A percentile compares a stretch with the other conserved stretches of the same genome.
Evolutionary conservation across 345 rosid genomes (phyloP).

Genomic region (Salix brachista): DNA sequence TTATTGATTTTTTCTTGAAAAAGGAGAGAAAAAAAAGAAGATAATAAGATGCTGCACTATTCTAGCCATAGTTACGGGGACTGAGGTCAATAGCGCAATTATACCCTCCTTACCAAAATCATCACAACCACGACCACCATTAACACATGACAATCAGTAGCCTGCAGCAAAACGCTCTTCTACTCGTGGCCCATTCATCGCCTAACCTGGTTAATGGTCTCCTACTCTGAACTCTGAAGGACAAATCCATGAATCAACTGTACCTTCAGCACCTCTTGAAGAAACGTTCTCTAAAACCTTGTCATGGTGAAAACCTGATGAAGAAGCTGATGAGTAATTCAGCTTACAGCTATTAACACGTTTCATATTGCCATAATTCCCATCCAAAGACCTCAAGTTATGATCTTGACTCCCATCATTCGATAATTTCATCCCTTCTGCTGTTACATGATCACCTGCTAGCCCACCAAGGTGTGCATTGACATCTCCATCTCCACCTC

Average conservation of each 20-base stretch:
- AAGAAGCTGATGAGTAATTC: constrained; percentile 37
- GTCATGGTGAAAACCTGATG: constrained; percentile 53
- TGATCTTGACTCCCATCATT: constrained; percentile 15
- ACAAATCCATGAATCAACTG: constrained; percentile 72
- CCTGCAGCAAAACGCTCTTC: background rate
- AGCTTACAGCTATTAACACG: constrained; percentile 35
- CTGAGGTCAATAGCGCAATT: constrained; percentile 1
- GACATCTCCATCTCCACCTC: constrained; percentile 21
- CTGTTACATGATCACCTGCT: constrained; percentile 8
- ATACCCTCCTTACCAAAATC: background rate
- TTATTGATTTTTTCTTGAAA: constrained; percentile 9
- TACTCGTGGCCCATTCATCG: background rate
- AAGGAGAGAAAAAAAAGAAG: background rate
- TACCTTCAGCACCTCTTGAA: constrained; percentile 39
- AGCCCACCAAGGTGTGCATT: constrained; percentile 21
- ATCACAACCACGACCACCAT: background rate
- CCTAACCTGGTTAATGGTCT: background rate
- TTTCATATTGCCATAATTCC: constrained; percentile 20
- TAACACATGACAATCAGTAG: background rate
- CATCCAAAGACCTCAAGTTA: constrained; percentile 28
- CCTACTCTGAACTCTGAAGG: constrained; percentile 44
- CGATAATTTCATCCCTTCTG: background rate
- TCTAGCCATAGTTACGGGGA: background rate
- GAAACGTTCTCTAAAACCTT: constrained; percentile 47
- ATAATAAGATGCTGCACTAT: background rate